Evolutionary conservation across 352 stramenopile species (phyloP), one percentile per base, ranked within the genome.

Genomic region (Globisporangium heterothallicum): DNA sequence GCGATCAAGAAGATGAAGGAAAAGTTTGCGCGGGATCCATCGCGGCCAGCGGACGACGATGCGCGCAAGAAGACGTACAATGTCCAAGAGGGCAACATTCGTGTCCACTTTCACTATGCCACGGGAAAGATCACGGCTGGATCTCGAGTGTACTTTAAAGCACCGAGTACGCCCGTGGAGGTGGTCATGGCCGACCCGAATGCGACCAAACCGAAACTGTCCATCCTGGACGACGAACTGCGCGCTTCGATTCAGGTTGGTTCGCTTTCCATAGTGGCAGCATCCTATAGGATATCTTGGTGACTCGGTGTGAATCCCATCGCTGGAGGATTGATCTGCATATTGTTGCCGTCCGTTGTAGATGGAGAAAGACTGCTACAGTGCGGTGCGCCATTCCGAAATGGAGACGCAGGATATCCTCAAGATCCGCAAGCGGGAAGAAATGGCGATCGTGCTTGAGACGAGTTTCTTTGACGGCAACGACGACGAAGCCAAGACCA

Each of bases 1-100:
- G 46, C 80, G 13, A 94, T 98, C 49, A 87, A 89, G 56, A 97
- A 97, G 49, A 97, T 97, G 90, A 94, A 88, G 49, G 85, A 98
- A 50, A 96, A 95, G 55, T 97, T 94, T 58, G 70, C 70, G 2
- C 84, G 91, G 9, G 88, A 95, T 49, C 6, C 50, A 2, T 16
- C 42, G 0, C 34, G 76, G 13, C 47, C 58, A 8, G 84, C 82
- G 5, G 79, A 90, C 51, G 72, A 90, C 24, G 82, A 98, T 61
- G 77, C 92, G 12, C 77, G 84, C 6, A 97, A 96, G 61, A 70
- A 84, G n/a, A 90, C 77, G 24, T 98, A 94, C 66, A 92, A 95
- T 58, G 69, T 98, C 0, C 70, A 90, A 6, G 88, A 97, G 51
- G 88, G 85, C 6, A 82, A 59, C n/a, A 95, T 97, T 24, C 73